Evolutionary conservation across 2,329 filamentous ascomycete species (phyloP), one percentile per base, ranked within the genome.

Genomic region (Cladosporium sp.): DNA sequence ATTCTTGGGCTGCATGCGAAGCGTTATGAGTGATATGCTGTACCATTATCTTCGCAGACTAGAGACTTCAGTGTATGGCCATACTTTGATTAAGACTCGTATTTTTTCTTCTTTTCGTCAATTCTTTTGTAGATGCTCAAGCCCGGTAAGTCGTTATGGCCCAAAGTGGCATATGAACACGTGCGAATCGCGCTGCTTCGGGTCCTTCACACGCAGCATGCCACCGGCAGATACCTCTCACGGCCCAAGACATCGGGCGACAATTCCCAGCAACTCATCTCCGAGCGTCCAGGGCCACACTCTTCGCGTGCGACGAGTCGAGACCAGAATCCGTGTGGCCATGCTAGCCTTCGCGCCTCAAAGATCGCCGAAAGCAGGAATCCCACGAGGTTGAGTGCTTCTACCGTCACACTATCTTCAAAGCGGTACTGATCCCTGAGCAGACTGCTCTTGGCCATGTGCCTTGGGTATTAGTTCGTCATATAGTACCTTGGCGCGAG

Each of bases 401-500:
- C 30, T 30, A 36, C 17, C 30, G 28, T 50, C 28, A 50, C 47
- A 37, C 47, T 50, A 51, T 51, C 49, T 25, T 51, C 20, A 39
- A 34, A 51, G 49, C 20, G 30, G 49, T 51, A 39, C 19, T 51
- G 36, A 55, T 54, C 38, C 39, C 51, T 55, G 39, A 17, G 25
- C 15, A 34, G 39, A 55, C 19, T 25, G 22, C 39, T 42, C 51
- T 55, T 55, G 51, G 51, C 51, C 38, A 55, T 43, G 39, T 55
- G 19, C 39, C 51, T 42, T 34, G 38, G 14, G 28, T 55, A 34
- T 43, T 55, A 55, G 51, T 45, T 45, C 28, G 25, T 28, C 17
- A 14, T 36, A 34, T 19, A 15, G 25, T 20, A 20, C 36, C 51
- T 55, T 55, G 51, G 51, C 51, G 17, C 15, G 15, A 30, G 20